A percentile compares a stretch with the other conserved stretches of the same genome.
Conservation (phyloP, 176 grass and related monocot species). For the Poa annua region DNA sequence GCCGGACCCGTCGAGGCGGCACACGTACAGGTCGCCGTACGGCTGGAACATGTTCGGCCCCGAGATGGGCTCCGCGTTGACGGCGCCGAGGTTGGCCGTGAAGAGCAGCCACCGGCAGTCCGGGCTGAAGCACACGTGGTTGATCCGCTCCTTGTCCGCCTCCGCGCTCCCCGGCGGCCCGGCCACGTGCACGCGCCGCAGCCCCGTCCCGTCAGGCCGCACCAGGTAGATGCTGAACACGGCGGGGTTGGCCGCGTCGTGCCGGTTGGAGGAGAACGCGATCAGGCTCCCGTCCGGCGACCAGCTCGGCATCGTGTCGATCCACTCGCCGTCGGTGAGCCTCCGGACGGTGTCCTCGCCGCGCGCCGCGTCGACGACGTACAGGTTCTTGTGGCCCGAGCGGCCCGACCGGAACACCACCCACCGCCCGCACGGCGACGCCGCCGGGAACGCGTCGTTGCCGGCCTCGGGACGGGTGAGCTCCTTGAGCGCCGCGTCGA, state of each 20-base stretch:
- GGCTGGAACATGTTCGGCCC: conserved; percentile 86
- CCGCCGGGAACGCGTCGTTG: conserved; percentile 88
- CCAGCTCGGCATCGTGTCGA: conserved; percentile 97
- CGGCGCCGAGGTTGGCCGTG: conserved; percentile 69
- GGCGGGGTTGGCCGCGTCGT: conserved; percentile 56
- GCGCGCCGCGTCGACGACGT: conserved; percentile 65
- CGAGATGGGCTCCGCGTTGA: conserved; percentile 64
- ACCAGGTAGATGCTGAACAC: conserved; percentile 89
- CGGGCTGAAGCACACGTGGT: conserved; percentile 95
- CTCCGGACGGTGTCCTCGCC: conserved; percentile 55
- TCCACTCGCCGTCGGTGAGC: conserved; percentile 82
- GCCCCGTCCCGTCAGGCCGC: conserved; percentile 59
- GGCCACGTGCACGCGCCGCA: conserved; percentile 67
- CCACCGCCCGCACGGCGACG: conserved; percentile 76
- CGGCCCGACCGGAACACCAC: conserved; percentile 90
- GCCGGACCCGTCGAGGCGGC: conserved; percentile 65
- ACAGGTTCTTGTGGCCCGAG: conserved; percentile 90
- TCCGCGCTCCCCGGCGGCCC: conserved; percentile 53
- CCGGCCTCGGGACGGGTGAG: conserved; percentile 64
- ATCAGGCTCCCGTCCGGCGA: conserved; percentile 81
- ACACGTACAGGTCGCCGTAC: conserved; percentile 82
- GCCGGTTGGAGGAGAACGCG: conserved; percentile 92
- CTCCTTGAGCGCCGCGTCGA: conserved; percentile 34
- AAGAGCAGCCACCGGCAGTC: conserved; percentile 81
- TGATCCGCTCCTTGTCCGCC: conserved; percentile 75